These are phyloP conservation scores for Chaetomium olivaceum DNA, from an alignment of 2,329 filamentous ascomycete species.

Conservation along the genomic window DNA sequence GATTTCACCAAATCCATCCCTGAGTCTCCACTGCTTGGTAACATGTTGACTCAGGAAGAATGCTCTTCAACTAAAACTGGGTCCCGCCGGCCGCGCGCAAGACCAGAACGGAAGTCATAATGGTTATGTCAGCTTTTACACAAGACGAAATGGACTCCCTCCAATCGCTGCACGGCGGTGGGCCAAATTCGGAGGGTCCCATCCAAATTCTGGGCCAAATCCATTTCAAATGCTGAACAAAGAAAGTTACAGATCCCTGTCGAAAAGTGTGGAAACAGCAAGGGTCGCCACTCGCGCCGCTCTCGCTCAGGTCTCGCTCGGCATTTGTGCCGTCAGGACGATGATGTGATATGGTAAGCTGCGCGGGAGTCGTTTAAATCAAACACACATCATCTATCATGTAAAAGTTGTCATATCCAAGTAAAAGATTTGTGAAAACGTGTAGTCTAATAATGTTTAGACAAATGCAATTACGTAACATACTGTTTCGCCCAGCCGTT, in stretches of 20 bases:
- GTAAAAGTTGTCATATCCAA: not conserved
- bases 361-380: not conserved
- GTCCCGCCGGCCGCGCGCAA: conserved; percentile 16
- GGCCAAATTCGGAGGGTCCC: conserved; percentile 1
- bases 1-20: conserved; percentile 12
- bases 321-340: not conserved
- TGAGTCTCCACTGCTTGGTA: not conserved
- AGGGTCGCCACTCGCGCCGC: not conserved
- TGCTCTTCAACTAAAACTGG: not conserved
- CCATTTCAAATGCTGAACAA: conserved; percentile 23
- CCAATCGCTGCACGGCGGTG: conserved; percentile 23
- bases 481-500: too few relatives aligned
- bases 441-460: too few relatives aligned
- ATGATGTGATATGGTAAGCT: too few relatives aligned
- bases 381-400: not conserved
- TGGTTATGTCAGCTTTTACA: conserved; percentile 3
- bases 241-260: not conserved
- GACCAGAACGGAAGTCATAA: conserved; percentile 9
- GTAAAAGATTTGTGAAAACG: too few relatives aligned
- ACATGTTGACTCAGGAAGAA: not conserved
- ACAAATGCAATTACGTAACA: too few relatives aligned
- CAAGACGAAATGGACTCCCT: not conserved
- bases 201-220: not conserved
- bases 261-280: not conserved
- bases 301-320: too few relatives aligned